Conservation (phyloP, 208 protist species). For the Leishmania braziliensis region DNA sequence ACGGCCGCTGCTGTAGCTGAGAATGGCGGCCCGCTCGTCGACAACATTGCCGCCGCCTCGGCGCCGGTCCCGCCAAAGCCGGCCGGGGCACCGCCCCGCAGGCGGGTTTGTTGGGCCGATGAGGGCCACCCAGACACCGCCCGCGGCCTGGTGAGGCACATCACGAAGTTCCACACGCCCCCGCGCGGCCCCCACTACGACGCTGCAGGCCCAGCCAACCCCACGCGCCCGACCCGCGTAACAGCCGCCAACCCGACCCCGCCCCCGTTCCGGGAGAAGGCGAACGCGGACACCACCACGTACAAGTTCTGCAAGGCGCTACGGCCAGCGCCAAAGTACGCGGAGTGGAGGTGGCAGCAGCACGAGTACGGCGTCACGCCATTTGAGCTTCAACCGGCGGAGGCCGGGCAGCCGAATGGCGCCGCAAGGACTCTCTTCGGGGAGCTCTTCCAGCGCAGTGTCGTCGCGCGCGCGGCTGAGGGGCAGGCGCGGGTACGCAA, state of each 20-base stretch:
- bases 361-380: constrained; percentile 28
- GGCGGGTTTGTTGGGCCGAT: constrained; percentile 71
- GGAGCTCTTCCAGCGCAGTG: constrained; percentile 38
- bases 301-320: constrained; percentile 67
- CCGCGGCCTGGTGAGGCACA: constrained; percentile 50
- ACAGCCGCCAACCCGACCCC: constrained; percentile 33
- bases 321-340: constrained; percentile 48
- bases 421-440: constrained; percentile 46
- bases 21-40: constrained; percentile 17
- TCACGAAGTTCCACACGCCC: constrained; percentile 65
- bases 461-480: constrained; percentile 26
- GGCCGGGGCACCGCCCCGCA: constrained; percentile 13
- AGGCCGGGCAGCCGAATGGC: background rate
- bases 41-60: constrained; percentile 16
- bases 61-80: constrained; percentile 18
- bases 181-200: constrained; percentile 19
- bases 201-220: constrained; percentile 21
- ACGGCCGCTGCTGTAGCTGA: background rate
- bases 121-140: constrained; percentile 13
- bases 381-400: constrained; percentile 27
- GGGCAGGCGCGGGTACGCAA: constrained; percentile 29
- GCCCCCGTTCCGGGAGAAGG: constrained; percentile 46
- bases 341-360: constrained; percentile 49
- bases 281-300: constrained; percentile 48
- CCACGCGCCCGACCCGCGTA: constrained; percentile 22